Conservation (phyloP, 371 early-diverging fungal species). For the Syncephalastrum monosporum region DNA sequence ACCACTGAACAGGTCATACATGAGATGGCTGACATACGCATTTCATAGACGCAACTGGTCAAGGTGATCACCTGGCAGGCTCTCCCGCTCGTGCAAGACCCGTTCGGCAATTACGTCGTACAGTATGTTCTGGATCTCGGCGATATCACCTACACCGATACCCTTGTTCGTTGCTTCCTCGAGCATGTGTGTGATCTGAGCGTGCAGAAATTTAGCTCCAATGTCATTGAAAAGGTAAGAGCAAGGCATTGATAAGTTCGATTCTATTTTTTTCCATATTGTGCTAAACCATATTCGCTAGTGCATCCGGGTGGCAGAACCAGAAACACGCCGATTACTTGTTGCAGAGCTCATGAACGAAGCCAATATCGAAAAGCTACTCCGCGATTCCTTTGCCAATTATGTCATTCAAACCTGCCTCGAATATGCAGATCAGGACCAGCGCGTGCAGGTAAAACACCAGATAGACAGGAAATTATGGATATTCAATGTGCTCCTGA, state of each 20-base stretch:
- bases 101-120: slow-evolving; percentile 98
- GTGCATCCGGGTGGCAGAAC: slow-evolving; percentile 83
- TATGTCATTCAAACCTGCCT: slow-evolving; percentile 92
- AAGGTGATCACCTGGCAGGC: slow-evolving; percentile 75
- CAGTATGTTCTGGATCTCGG: slow-evolving; percentile 92
- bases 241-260: slow-evolving; percentile 5
- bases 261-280: slow-evolving; percentile 1
- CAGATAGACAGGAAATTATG: background rate
- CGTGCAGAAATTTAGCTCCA: slow-evolving; percentile 90
- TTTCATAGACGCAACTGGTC: slow-evolving; percentile 63
- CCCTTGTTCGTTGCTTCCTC: slow-evolving; percentile 73
- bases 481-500: background rate
- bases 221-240: slow-evolving; percentile 86
- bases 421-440: slow-evolving; percentile 81
- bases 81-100: slow-evolving; percentile 84
- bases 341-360: slow-evolving; percentile 74
- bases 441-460: slow-evolving; percentile 58
- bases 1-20: too few species aligned
- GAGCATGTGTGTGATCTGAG: slow-evolving; percentile 76
- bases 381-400: slow-evolving; percentile 88
- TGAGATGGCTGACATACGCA: slow-evolving; percentile 1
- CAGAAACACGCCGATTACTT: slow-evolving; percentile 64
- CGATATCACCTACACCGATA: slow-evolving; percentile 64
- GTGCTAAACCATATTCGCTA: slow-evolving; percentile 6
- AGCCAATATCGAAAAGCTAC: slow-evolving; percentile 66